Conservation (phyloP, 2,329 filamentous ascomycete species). For the Shiraia bambusicola region DNA sequence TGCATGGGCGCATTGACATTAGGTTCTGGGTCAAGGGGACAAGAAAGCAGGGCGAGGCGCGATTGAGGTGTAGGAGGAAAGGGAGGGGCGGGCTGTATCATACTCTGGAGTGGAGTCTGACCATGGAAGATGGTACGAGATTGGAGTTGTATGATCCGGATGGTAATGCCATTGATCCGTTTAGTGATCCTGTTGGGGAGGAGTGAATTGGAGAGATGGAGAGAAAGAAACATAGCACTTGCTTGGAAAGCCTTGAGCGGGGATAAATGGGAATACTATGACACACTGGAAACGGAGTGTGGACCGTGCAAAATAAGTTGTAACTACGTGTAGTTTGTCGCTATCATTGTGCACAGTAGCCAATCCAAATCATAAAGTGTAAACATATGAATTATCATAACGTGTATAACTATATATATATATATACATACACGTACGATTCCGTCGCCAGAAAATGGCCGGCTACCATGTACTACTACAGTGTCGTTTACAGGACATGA, state of each 20-base stretch:
- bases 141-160: slow-evolving; percentile 74
- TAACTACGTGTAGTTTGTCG: no score
- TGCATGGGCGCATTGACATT: slow-evolving; percentile 89
- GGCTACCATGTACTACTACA: not conserved
- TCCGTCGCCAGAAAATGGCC: not conserved
- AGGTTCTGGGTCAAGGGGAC: slow-evolving; percentile 83
- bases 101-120: slow-evolving; percentile 87
- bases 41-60: slow-evolving; percentile 69
- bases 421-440: slow-evolving; percentile 6
- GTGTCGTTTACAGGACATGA: not conserved
- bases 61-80: slow-evolving; percentile 74
- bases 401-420: slow-evolving; percentile 20
- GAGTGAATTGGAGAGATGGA: no score
- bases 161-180: slow-evolving; percentile 60
- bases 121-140: slow-evolving; percentile 64
- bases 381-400: slow-evolving; percentile 15
- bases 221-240: no score
- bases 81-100: slow-evolving; percentile 72
- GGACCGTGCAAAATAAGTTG: no score
- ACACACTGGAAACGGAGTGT: no score
- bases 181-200: slow-evolving; percentile 46
- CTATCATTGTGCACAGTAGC: no score
- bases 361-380: not conserved
- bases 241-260: no score
- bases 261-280: no score